Base-by-base conservation (phyloP, 2,329 filamentous ascomycete genomes). In the Talaromyces piceae region DNA sequence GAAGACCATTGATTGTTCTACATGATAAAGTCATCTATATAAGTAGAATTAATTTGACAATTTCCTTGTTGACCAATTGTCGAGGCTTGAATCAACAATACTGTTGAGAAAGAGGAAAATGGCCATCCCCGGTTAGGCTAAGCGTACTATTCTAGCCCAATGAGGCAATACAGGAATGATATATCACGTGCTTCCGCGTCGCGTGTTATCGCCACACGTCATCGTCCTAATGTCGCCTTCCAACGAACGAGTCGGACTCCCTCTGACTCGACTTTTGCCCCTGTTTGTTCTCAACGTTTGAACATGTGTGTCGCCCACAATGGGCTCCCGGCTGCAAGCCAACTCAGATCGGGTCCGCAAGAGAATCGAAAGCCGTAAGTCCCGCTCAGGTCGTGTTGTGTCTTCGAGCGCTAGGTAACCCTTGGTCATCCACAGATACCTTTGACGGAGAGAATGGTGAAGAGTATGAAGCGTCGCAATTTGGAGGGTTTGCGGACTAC, bases 401-500 rank as follows among this genome's bases (percentile, higher is more conserved):
- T n/a, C n/a, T n/a, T n/a, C n/a, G n/a, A n/a, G n/a, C n/a, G n/a
- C n/a, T n/a, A n/a, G n/a, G n/a, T n/a, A n/a, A n/a, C n/a, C n/a
- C n/a, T n/a, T n/a, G n/a, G n/a, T n/a, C n/a, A n/a, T n/a, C 43
- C 51, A 37, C 59, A 75, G 73, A 95, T 69, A 79, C 77, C 2
- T 97, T 96, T 66, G 76, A 84, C 2, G 78, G 87, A 56, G 90
- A 96, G 65, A 79, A 80, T 22, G 91, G 93, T 52, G 91, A 97
- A 52, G 94, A 98, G 67, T 98, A 98, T 67, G 83, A 85, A 53
- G 81, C 77, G 2, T 96, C 90, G 56, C 81, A 80, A 48, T 98
- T 97, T 68, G 88, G 89, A 23, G 91, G 91, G 7, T 94, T 97
- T 62, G 72, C 77, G 22, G 91, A 97, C 63, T 98, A 97, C 68